Evolutionary conservation across 192 early-diverging fungal species (phyloP).

Genomic region (Coemansia sp.): DNA sequence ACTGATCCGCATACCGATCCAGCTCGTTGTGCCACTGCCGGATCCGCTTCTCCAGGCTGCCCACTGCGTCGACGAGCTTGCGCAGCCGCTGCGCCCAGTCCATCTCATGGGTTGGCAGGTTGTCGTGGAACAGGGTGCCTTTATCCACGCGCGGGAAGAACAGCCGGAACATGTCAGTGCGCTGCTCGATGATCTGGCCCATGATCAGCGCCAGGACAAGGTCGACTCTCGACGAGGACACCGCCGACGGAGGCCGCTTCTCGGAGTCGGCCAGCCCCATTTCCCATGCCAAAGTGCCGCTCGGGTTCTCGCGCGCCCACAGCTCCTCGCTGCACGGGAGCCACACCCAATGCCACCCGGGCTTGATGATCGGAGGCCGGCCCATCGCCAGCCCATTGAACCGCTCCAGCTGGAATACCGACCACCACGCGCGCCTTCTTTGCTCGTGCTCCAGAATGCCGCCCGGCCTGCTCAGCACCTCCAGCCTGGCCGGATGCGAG

Average conservation of each 20-base stretch:
- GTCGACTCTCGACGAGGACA: slow-evolving; percentile 44
- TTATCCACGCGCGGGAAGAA: slow-evolving; percentile 54
- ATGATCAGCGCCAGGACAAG: slow-evolving; percentile 45
- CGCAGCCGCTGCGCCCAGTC: slow-evolving; percentile 28
- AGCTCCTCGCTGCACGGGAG: slow-evolving; percentile 49
- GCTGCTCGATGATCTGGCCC: slow-evolving; percentile 54
- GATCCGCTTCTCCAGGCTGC: slow-evolving; percentile 37
- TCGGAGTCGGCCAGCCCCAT: slow-evolving; percentile 41
- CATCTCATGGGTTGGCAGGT: slow-evolving; percentile 48
- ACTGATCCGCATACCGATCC: slow-evolving; percentile 41
- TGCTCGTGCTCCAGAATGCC: slow-evolving; percentile 52
- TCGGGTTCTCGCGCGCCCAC: slow-evolving; percentile 41
- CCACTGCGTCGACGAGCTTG: slow-evolving; percentile 24
- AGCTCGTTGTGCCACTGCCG: slow-evolving; percentile 49
- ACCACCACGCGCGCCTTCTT: slow-evolving; percentile 50
- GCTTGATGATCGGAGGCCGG: slow-evolving; percentile 52
- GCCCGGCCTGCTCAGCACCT: slow-evolving; percentile 45
- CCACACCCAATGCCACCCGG: slow-evolving; percentile 58
- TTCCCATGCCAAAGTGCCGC: slow-evolving; percentile 44
- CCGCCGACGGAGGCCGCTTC: slow-evolving; percentile 21
- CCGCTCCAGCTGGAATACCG: slow-evolving; percentile 50
- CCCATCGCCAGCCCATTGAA: slow-evolving; percentile 57
- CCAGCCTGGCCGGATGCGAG: slow-evolving; percentile 41
- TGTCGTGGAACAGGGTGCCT: slow-evolving; percentile 54
- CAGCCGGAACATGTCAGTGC: slow-evolving; percentile 49